A percentile compares a stretch with the other conserved stretches of the same genome.
Conservation (phyloP, 1,284 basidiomycete species). For the Sanghuangporus baumii region DNA sequence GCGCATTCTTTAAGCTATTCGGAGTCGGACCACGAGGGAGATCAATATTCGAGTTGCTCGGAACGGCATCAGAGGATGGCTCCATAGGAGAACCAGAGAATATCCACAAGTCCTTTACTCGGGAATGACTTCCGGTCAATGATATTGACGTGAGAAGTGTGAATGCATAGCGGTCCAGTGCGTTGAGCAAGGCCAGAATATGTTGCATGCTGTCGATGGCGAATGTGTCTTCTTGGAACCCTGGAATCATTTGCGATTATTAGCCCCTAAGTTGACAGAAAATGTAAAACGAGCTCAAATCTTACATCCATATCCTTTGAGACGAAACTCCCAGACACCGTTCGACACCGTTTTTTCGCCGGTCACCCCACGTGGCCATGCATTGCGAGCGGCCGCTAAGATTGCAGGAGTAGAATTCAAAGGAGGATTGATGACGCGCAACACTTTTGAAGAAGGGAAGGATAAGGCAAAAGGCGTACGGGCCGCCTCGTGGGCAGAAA, state of each 20-base stretch:
- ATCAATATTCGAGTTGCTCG: slow-evolving; percentile 29
- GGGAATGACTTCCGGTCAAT: slow-evolving; percentile 55
- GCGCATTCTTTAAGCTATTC: slow-evolving; percentile 20
- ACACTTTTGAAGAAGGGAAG: slow-evolving; percentile 57
- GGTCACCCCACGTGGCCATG: slow-evolving; percentile 74
- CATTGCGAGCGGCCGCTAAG: slow-evolving; percentile 65
- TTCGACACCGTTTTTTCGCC: slow-evolving; percentile 71
- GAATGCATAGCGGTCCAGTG: slow-evolving; percentile 64
- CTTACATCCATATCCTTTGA: slow-evolving; percentile 75
- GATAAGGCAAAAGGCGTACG: slow-evolving; percentile 61
- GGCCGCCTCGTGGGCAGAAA: slow-evolving; percentile 20
- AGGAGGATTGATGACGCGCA: slow-evolving; percentile 70
- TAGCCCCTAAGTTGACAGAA: slow-evolving; percentile 11
- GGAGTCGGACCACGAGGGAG: slow-evolving; percentile 5
- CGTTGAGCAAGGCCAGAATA: slow-evolving; percentile 59
- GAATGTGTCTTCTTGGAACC: slow-evolving; percentile 75
- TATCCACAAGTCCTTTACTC: slow-evolving; percentile 74
- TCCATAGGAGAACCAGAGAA: slow-evolving; percentile 49
- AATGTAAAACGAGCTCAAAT: slow-evolving; percentile 16
- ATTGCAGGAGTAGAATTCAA: slow-evolving; percentile 72
- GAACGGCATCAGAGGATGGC: slow-evolving; percentile 27
- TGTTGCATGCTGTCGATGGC: slow-evolving; percentile 72
- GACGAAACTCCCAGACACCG: slow-evolving; percentile 68
- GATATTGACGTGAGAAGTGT: slow-evolving; percentile 63
- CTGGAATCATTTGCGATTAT: slow-evolving; percentile 30